phyloP scores from a whole-genome alignment of 345 rosid species.

The Erysimum cheiranthoides region DNA sequence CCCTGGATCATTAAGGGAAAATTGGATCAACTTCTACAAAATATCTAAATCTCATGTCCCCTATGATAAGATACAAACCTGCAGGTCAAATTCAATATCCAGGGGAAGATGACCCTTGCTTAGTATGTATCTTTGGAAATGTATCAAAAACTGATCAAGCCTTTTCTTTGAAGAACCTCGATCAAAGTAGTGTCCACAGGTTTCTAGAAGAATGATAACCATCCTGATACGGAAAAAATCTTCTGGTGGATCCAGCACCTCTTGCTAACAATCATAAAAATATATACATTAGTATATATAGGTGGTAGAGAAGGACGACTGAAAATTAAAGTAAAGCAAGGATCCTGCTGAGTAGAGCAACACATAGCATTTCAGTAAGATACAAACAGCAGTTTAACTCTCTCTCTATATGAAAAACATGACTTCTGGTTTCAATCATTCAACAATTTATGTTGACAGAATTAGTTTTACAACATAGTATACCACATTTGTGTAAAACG shows the following conservation, averaged over 20 bases:
- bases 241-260: slow-evolving; percentile 89
- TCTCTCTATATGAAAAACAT: not conserved
- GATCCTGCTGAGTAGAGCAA: slow-evolving; percentile 10
- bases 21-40: slow-evolving; percentile 12
- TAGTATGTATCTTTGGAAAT: slow-evolving; percentile 93
- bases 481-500: slow-evolving; percentile 3
- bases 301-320: slow-evolving; percentile 17
- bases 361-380: slow-evolving; percentile 5
- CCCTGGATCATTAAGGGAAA: slow-evolving; percentile 10
- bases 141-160: slow-evolving; percentile 89
- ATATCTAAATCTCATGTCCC: not conserved
- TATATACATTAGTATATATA: slow-evolving; percentile 22
- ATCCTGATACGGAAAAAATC: slow-evolving; percentile 97
- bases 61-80: slow-evolving; percentile 53
- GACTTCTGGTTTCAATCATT: slow-evolving; percentile 22
- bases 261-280: slow-evolving; percentile 65
- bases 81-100: slow-evolving; percentile 96
- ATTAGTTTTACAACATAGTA: slow-evolving; percentile 5
- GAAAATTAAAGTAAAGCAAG: slow-evolving; percentile 2
- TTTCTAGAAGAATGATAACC: slow-evolving; percentile 91
- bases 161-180: slow-evolving; percentile 97
- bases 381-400: slow-evolving; percentile 12
- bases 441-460: slow-evolving; percentile 4
- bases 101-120: slow-evolving; percentile 82
- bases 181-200: slow-evolving; percentile 98